Percentiles rank a stretch among this genome's conserved stretches.
Evolutionary conservation across 2,329 filamentous ascomycete species (phyloP).

Genomic region (Harringtonia aguacate): DNA sequence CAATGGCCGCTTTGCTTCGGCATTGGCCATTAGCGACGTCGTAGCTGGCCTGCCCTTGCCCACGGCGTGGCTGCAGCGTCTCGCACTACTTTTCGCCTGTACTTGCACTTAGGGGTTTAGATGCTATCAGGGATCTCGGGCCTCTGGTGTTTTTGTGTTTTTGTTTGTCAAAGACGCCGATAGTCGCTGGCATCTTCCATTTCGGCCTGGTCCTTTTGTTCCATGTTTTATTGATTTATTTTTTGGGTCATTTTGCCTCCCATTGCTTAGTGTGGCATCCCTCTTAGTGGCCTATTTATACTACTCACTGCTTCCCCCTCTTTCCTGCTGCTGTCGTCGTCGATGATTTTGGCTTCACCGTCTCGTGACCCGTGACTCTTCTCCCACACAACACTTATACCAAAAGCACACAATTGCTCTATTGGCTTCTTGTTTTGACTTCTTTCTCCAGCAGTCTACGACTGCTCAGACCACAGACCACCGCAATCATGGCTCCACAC

Average conservation of each 20-base stretch:
- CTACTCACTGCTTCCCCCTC: neutral
- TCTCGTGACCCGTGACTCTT: neutral
- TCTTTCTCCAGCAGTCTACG: no score
- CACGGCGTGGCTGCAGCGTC: no score
- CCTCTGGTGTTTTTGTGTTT: neutral
- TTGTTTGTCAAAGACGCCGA: slow-evolving; percentile 3
- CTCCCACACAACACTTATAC: neutral
- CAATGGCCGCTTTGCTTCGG: slow-evolving; percentile 18
- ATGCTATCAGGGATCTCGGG: neutral
- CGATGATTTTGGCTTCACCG: neutral
- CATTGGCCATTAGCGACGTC: slow-evolving; percentile 5
- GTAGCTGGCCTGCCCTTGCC: no score
- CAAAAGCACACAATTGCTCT: neutral
- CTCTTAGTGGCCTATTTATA: slow-evolving; percentile 2
- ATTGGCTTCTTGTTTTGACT: no score
- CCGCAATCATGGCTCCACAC: no score
- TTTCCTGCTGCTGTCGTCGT: neutral
- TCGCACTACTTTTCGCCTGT: slow-evolving; percentile 27
- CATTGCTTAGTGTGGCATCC: neutral
- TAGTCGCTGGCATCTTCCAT: no score
- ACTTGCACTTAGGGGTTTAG: slow-evolving; percentile 52
- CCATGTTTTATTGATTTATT: no score
- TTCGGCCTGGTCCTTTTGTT: no score
- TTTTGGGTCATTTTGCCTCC: no score
- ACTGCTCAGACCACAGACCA: no score